Conservation (phyloP, 768 basidiomycete genomes). For the Hydnum rufescens region DNA sequence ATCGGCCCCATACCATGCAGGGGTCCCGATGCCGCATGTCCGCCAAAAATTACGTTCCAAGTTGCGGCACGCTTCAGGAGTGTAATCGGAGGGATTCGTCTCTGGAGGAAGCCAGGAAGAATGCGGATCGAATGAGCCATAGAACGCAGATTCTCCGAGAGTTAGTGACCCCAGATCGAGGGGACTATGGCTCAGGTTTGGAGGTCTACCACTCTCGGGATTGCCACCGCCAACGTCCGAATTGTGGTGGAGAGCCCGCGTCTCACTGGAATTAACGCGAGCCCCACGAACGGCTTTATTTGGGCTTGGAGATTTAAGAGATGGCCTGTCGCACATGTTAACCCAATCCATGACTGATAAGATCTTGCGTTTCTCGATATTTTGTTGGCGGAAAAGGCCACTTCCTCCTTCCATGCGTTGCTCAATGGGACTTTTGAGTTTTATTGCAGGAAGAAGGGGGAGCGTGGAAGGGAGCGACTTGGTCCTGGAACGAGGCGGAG, state of each 20-base stretch:
- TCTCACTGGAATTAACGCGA: neutral
- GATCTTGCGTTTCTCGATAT: conserved; percentile 8
- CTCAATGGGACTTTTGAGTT: conserved; percentile 72
- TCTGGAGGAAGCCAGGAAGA: conserved; percentile 63
- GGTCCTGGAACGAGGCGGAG: conserved; percentile 27
- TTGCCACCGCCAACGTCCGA: neutral
- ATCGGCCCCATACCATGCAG: conserved; percentile 98
- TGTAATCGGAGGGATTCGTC: conserved; percentile 61
- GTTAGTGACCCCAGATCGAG: neutral
- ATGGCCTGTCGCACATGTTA: conserved; percentile 6
- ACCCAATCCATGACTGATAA: conserved; percentile 8
- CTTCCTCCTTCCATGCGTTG: conserved; percentile 9
- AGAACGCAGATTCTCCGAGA: conserved; percentile 31
- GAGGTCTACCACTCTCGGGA: neutral
- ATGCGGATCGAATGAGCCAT: conserved; percentile 50
- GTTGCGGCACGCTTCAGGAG: conserved; percentile 66
- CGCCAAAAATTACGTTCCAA: conserved; percentile 87
- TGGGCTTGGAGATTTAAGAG: conserved; percentile 5
- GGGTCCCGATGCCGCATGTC: conserved; percentile 66
- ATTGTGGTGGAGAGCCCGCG: neutral
- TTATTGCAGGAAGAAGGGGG: conserved; percentile 49
- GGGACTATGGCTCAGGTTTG: neutral
- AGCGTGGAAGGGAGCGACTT: conserved; percentile 51
- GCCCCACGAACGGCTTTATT: conserved; percentile 3
- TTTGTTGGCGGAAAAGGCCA: conserved; percentile 10